These are phyloP conservation scores for Mortierella antarctica DNA, from an alignment of 192 early-diverging fungal species.

Conservation along the genomic window DNA sequence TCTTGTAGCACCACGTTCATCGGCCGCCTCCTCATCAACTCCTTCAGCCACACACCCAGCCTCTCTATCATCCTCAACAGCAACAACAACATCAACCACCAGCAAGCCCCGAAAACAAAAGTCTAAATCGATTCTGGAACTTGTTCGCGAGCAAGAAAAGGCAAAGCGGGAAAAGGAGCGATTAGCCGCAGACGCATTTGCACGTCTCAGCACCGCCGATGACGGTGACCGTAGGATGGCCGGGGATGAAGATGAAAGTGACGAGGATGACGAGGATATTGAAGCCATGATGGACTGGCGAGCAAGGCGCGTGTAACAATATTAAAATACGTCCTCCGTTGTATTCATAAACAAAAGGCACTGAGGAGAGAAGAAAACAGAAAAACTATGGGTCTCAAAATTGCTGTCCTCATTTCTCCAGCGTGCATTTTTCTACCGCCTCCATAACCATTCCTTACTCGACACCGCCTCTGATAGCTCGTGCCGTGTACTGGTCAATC, in stretches of 20 bases:
- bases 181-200: conserved; percentile 18
- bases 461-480: conserved; percentile 16
- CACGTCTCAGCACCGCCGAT: conserved; percentile 2
- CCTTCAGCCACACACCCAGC: not conserved
- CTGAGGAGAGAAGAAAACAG: not conserved
- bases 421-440: not conserved
- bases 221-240: conserved; percentile 25
- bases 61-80: not conserved
- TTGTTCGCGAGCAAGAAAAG: conserved; percentile 42
- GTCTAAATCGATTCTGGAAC: conserved; percentile 42
- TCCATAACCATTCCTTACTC: conserved; percentile 2
- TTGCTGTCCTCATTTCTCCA: not conserved
- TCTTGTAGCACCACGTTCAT: not conserved
- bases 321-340: not conserved
- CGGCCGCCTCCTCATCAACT: not conserved
- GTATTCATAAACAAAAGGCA: not conserved
- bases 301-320: conserved; percentile 27
- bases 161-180: conserved; percentile 48
- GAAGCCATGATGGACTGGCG: conserved; percentile 55
- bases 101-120: conserved; percentile 19
- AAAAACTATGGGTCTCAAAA: conserved; percentile 8
- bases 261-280: conserved; percentile 44
- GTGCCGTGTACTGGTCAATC: conserved; percentile 26
- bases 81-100: conserved; percentile 1
- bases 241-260: conserved; percentile 18